Base-by-base conservation (phyloP, 805 yeast genomes). In the Myxozyma neotropica region DNA sequence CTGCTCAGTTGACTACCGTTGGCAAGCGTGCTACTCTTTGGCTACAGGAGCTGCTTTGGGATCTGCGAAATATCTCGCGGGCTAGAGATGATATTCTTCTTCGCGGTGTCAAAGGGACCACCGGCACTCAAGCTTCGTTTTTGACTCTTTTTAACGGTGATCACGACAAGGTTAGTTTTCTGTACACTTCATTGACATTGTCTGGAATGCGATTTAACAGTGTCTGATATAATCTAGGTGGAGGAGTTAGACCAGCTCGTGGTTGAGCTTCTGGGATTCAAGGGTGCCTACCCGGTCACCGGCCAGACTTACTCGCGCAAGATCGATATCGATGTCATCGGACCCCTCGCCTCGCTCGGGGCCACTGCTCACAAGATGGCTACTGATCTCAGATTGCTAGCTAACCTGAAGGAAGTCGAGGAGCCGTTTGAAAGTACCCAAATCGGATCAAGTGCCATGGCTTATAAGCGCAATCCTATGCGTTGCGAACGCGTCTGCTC, bases 261-360 rank as follows among this genome's bases (percentile, higher is more conserved):
- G 61, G 95, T 91, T 59, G 90, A 94, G 76, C 82, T 94, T 69
- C 81, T 92, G 66, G 99, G 98, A 7, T 94, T 94, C 71, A 93
- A 91, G 63, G 89, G 83, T 71, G 97, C 94, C 36, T 94, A 94
- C 78, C 99, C 99, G 61, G 92, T 90, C 67, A 94, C 99, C 23
- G 99, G 99, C 63, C 99, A 94, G 80, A 94, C 99, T n/a, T 94
- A 94, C 78, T 89, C 97, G 27, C 88, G 99, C 78, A 94, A 94
- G 79, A 94, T 94, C 72, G 99, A 94, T 75, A 89, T 94, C 70
- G 99, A 94, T 72, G 90, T 89, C 36, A 78, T 94, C 70, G 88
- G 88, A 27, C 98, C 99, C 68, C 82, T 94, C 72, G 88, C 96
- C 29, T 90, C 97, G 19, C 85, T 94, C 68, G 98, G 97, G 67